Evolutionary conservation across 1,284 basidiomycete species (phyloP), one percentile per base, ranked within the genome.

Genomic region (Melampsora larici-populina): DNA sequence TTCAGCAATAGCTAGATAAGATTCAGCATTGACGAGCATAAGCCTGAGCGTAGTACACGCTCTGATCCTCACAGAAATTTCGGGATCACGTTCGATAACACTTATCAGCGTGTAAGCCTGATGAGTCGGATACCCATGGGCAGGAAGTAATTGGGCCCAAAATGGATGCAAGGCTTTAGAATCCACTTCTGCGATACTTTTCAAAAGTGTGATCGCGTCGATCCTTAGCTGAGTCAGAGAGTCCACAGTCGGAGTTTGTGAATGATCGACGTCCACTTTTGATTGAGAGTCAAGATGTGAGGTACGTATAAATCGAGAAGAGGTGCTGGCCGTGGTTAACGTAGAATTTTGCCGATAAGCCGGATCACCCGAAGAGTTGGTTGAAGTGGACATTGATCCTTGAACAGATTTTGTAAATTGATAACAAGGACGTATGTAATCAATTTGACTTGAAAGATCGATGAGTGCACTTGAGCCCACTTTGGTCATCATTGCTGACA

Each of bases 81-180:
- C 66, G n/a, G 31, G 40, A 48, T 77, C 75, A 24, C 60, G 58
- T 43, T 77, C 75, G 18, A 77, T 51, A n/a, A 77, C 60, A 65
- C 33, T 65, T 26, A 77, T 24, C 26, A 77, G 67, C 36, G 75
- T 77, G 26, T 70, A 70, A n/a, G 66, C n/a, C 31, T 77, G 67
- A 43, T 70, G 60, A 46, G 43, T 65, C 63, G 31, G 67, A 36
- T 63, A 70, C 65, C 69, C 48, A 46, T 65, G 58, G 18, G 75
- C 31, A n/a, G 75, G 68, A 13, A 77, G 62, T 48, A 77, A 51
- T 24, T 24, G 58, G n/a, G 75, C n/a, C 75, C 75, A 77, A 63
- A 64, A 77, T 15, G 58, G 66, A 70, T 77, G 51, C 60, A 77
- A 77, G 33, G 75, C 67, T 70, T 70, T 77, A 33, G 75, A 58